Conservation (phyloP, 441 rosid species). For the Brassica hybrid region DNA sequence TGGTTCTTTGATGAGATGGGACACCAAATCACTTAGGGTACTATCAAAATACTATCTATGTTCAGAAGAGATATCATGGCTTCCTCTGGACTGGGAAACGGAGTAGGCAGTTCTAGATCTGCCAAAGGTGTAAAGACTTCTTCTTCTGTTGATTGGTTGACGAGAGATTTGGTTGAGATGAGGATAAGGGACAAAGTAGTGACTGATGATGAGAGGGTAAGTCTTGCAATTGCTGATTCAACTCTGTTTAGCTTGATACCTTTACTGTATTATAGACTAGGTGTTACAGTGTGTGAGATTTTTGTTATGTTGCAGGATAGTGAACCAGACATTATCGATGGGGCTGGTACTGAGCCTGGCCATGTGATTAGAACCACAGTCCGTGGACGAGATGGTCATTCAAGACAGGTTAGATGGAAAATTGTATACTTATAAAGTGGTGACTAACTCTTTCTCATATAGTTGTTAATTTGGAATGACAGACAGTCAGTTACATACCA, state of each 20-base stretch:
- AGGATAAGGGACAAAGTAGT: slow-evolving; percentile 76
- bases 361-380: slow-evolving; percentile 83
- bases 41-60: too few relatives aligned
- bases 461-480: slow-evolving; percentile 32
- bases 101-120: slow-evolving; percentile 90
- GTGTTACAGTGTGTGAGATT: not conserved
- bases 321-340: too few relatives aligned
- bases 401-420: slow-evolving; percentile 74
- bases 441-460: slow-evolving; percentile 7
- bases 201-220: slow-evolving; percentile 75
- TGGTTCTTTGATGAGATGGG: too few relatives aligned
- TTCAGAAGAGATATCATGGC: slow-evolving; percentile 53
- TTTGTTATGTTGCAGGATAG: slow-evolving; percentile 60
- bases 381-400: slow-evolving; percentile 90
- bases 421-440: not conserved
- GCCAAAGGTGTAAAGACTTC: slow-evolving; percentile 55
- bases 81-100: slow-evolving; percentile 71
- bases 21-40: too few relatives aligned
- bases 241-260: not conserved
- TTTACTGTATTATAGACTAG: not conserved
- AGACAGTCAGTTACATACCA: slow-evolving; percentile 83
- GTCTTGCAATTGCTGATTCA: slow-evolving; percentile 17
- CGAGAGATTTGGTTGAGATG: slow-evolving; percentile 90
- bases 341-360: slow-evolving; percentile 93
- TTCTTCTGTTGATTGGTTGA: slow-evolving; percentile 79